Base-by-base conservation (phyloP, 2,329 filamentous ascomycete genomes). In the Exserohilum turcica region DNA sequence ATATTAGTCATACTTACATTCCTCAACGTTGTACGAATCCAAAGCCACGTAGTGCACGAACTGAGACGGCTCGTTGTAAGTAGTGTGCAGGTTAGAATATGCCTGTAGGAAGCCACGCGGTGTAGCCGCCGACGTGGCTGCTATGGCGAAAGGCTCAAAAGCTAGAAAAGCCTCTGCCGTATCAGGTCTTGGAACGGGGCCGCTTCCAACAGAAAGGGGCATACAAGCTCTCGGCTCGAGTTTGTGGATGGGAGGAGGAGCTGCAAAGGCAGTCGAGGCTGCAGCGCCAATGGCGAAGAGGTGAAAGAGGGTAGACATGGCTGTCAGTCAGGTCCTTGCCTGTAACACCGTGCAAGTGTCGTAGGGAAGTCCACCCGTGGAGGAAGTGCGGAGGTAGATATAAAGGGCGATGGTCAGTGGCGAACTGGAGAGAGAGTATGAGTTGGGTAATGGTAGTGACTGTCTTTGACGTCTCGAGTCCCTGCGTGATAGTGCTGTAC, bases 91-190 rank as follows among this genome's bases (percentile, higher is more conserved):
- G 43, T 68, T 63, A 40, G 28, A 43, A 38, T 64, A 68, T 9
- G 54, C 48, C 21, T 54, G 44, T 4, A 48, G 28, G 33, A 66
- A 68, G 21, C 57, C 60, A 16, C 37, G 10, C 13, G 66, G 65
- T 1, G 58, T 54, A 12, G 15, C 7, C 7, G 65, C 64, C 1
- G 37, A 15, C 8, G 27, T 49, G 4, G 64, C 61, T 32, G 51
- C 43, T 12, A 24, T 13, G 6, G 48, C 35, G 42, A 64, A 61
- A 16, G 29, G 37, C 9, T 38, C 2, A 24, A 54, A 54, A 8
- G 36, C 38, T 8, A 57, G 48, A 31, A 67, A 67, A 13, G 44
- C 54, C 19, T 48, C 49, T 3, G 59, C 28, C 2, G 52, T 63
- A 36, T 67, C 54, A 12, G 57, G 54, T 2, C 12, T 37, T 19